Conservation (phyloP, 345 rosid species). For the Brassica napus region DNA sequence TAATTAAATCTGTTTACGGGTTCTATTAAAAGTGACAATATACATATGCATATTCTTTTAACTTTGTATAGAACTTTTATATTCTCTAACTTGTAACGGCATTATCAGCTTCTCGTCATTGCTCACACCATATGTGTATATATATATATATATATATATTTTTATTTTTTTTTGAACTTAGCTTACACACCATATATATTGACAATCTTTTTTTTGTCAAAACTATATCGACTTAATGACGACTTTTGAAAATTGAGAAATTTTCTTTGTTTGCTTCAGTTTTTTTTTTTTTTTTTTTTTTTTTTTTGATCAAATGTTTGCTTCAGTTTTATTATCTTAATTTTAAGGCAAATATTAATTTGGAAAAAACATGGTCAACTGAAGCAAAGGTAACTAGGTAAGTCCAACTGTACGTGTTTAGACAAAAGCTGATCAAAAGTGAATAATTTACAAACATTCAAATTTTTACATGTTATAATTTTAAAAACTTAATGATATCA, state of each 20-base stretch:
- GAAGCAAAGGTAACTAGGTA: background rate
- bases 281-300: no score
- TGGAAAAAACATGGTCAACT: background rate
- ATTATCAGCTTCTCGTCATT: background rate
- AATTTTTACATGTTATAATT: background rate
- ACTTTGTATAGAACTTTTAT: background rate
- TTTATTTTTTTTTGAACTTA: no score
- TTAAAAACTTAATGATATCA: background rate
- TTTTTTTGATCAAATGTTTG: no score
- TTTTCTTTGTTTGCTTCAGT: background rate
- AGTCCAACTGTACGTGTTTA: background rate
- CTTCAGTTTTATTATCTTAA: background rate
- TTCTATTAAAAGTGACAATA: no score
- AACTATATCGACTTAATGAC: background rate
- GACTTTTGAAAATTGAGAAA: background rate
- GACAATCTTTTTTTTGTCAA: background rate
- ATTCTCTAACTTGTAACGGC: background rate
- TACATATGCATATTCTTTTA: no score
- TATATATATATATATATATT: no score
- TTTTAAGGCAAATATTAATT: background rate
- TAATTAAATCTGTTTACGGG: no score
- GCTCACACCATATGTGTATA: background rate
- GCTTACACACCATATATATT: background rate
- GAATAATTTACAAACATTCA: background rate
- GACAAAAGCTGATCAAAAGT: background rate